Percentiles rank a stretch among this genome's conserved stretches.
These are phyloP conservation scores for Aspergillus hancockii DNA, from an alignment of 495 filamentous ascomycete species.

Conservation along the genomic window DNA sequence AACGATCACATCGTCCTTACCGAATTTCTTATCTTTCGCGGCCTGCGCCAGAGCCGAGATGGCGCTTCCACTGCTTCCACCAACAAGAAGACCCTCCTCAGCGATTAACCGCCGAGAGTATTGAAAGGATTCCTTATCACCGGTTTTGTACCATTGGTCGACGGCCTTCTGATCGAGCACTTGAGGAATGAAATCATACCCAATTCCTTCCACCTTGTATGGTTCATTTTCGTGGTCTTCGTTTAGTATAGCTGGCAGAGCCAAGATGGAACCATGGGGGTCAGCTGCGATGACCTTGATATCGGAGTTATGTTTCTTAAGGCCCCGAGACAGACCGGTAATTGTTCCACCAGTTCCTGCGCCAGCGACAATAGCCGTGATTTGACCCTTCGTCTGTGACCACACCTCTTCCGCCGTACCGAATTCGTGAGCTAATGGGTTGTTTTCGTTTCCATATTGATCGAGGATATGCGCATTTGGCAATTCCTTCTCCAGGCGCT, in stretches of 20 bases:
- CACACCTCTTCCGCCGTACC: conserved; percentile 98
- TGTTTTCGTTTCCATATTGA: conserved; percentile 90
- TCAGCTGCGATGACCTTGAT: conserved; percentile 90
- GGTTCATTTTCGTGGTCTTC: conserved; percentile 73
- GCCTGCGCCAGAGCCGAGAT: conserved; percentile 82
- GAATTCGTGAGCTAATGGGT: conserved; percentile 89
- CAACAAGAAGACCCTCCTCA: conserved; percentile 93
- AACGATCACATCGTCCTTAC: conserved; percentile 80
- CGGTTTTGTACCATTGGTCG: conserved; percentile 98
- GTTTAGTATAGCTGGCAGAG: conserved; percentile 76
- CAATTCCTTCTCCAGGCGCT: conserved; percentile 87
- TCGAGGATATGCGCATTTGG: conserved; percentile 96
- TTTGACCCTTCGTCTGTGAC: conserved; percentile 80
- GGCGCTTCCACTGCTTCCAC: conserved; percentile 91
- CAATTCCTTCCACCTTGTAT: conserved; percentile 98
- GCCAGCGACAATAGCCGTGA: conserved; percentile 85
- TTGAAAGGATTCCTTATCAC: conserved; percentile 86
- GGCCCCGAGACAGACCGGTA: conserved; percentile 80
- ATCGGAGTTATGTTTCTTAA: conserved; percentile 80
- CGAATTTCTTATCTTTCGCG: conserved; percentile 70
- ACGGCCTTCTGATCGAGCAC: conserved; percentile 81
- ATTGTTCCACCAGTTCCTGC: conserved; percentile 97
- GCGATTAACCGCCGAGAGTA: conserved; percentile 87
- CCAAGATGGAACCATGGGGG: conserved; percentile 85
- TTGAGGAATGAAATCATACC: conserved; percentile 96